Percentiles rank a stretch among this genome's conserved stretches.
phyloP scores from a whole-genome alignment of 2,329 filamentous ascomycete species.

The Fusarium poae region DNA sequence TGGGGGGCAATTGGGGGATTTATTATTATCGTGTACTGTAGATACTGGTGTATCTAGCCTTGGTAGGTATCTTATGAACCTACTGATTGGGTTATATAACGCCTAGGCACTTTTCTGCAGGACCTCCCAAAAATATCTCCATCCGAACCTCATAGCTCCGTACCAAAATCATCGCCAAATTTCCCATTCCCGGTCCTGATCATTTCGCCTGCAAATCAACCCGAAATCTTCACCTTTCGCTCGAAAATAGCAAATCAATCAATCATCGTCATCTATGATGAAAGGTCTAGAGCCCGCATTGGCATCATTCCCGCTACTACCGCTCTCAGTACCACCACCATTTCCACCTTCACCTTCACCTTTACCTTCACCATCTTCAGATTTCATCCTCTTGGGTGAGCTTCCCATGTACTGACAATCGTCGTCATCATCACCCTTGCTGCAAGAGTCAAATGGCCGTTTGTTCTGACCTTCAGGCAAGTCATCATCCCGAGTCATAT shows the following conservation, averaged over 20 bases:
- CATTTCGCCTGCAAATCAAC: conserved; percentile 13
- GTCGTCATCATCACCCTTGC: not conserved
- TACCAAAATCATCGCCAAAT: not conserved
- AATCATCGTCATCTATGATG: not conserved
- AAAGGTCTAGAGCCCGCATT: not conserved
- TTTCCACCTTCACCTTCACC: not conserved
- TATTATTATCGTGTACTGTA: conserved; percentile 5
- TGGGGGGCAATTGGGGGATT: not conserved
- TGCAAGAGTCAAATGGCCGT: not conserved
- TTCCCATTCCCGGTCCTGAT: not conserved
- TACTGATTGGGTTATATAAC: not conserved
- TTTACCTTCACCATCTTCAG: not conserved
- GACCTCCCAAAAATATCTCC: not conserved
- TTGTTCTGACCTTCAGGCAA: not conserved
- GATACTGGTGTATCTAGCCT: not conserved
- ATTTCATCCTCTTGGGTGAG: conserved; percentile 3
- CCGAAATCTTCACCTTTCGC: not conserved
- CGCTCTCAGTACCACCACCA: too few species aligned
- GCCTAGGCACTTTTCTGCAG: not conserved
- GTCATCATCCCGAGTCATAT: not conserved
- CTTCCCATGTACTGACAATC: not conserved
- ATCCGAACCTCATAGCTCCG: not conserved
- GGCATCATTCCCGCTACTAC: too few species aligned
- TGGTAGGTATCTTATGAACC: conserved; percentile 10
- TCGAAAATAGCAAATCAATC: not conserved